phyloP scores from a whole-genome alignment of 1,284 basidiomycete species.

The Austroboletus novae-zelandiae region DNA sequence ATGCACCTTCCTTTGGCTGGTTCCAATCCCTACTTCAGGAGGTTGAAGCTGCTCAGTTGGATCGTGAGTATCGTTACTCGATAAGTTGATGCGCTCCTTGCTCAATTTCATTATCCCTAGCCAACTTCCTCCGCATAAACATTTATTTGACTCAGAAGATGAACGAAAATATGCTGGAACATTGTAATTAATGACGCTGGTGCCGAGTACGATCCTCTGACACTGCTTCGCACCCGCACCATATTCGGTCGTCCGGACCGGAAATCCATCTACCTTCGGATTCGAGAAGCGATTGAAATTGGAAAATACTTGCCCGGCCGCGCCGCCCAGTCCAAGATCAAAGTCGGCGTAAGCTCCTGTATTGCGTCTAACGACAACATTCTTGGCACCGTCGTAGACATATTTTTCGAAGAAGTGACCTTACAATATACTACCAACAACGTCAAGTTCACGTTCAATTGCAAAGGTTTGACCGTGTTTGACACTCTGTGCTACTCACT shows the following conservation, averaged over 20 bases:
- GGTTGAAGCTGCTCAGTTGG: slow-evolving; percentile 80
- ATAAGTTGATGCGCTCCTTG: background rate
- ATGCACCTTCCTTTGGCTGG: slow-evolving; percentile 90
- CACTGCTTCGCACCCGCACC: slow-evolving; percentile 79
- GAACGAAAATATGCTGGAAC: slow-evolving; percentile 83
- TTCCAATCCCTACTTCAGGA: slow-evolving; percentile 84
- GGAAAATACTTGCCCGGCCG: slow-evolving; percentile 78
- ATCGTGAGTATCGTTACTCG: slow-evolving; percentile 55
- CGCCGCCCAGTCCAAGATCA: slow-evolving; percentile 75
- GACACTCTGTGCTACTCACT: slow-evolving; percentile 33
- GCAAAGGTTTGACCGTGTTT: slow-evolving; percentile 55
- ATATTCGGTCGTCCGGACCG: slow-evolving; percentile 89
- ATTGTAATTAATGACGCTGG: slow-evolving; percentile 85
- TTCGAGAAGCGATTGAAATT: slow-evolving; percentile 71
- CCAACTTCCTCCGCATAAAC: slow-evolving; percentile 87
- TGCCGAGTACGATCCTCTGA: slow-evolving; percentile 80
- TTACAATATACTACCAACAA: slow-evolving; percentile 49
- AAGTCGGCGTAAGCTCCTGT: slow-evolving; percentile 62
- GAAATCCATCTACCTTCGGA: slow-evolving; percentile 70
- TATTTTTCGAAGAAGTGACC: slow-evolving; percentile 79
- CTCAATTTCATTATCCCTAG: slow-evolving; percentile 36
- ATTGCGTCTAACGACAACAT: background rate
- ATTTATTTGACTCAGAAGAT: slow-evolving; percentile 89
- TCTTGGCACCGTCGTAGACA: slow-evolving; percentile 45
- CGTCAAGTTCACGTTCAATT: slow-evolving; percentile 75